Evolutionary conservation across 2,329 filamentous ascomycete species (phyloP).

Genomic region (Aspergillus calidoustus): DNA sequence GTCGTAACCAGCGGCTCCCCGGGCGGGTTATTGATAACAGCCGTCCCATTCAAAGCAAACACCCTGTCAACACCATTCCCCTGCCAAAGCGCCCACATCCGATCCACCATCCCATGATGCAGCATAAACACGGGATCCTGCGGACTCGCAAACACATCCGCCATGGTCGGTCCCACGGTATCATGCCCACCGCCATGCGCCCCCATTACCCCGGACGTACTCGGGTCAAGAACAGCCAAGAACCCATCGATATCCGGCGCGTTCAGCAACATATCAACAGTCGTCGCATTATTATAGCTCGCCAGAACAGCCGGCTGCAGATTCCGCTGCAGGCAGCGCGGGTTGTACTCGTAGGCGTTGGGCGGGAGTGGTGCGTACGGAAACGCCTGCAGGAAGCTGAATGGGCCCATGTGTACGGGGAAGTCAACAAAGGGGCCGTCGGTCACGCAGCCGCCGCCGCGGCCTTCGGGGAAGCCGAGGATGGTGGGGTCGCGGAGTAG

Average conservation of each 20-base stretch:
- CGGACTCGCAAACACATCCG: slow-evolving; percentile 17
- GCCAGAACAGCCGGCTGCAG: slow-evolving; percentile 5
- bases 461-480: slow-evolving; percentile 9
- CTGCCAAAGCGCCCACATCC: slow-evolving; percentile 22
- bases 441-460: slow-evolving; percentile 22
- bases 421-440: slow-evolving; percentile 21
- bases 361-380: slow-evolving; percentile 3
- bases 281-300: slow-evolving; percentile 4
- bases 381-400: neutral
- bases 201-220: slow-evolving; percentile 1
- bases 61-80: neutral
- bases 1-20: slow-evolving; percentile 8
- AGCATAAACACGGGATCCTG: slow-evolving; percentile 22
- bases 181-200: slow-evolving; percentile 16
- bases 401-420: slow-evolving; percentile 17
- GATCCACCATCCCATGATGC: slow-evolving; percentile 22
- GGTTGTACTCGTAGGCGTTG: slow-evolving; percentile 18
- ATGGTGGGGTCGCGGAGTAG: neutral
- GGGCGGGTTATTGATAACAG: slow-evolving; percentile 13
- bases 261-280: neutral
- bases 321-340: slow-evolving; percentile 20
- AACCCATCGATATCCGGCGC: slow-evolving; percentile 16
- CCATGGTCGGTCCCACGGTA: slow-evolving; percentile 15
- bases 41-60: slow-evolving; percentile 20
- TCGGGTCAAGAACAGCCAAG: slow-evolving; percentile 13